These are phyloP conservation scores for Puccinia coronata DNA, from an alignment of 1,284 basidiomycete genomes.

Conservation along the genomic window DNA sequence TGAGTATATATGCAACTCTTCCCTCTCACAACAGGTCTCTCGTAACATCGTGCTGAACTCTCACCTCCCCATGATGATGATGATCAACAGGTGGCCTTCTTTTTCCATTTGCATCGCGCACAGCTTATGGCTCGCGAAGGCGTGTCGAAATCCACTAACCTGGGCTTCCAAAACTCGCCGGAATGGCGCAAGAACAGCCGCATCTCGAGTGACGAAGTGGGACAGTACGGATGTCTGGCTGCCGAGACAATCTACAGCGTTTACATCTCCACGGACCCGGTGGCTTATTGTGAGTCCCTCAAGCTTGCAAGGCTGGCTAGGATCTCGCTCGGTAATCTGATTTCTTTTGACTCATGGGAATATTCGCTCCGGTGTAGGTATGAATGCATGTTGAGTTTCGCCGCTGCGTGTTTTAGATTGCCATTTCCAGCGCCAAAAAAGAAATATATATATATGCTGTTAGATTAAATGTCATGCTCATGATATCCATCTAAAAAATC, in stretches of 20 bases:
- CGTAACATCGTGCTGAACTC: conserved; percentile 22
- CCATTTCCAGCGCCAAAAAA: too few species aligned
- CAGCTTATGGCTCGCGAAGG: conserved; percentile 58
- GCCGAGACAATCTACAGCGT: conserved; percentile 55
- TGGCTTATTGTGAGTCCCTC: conserved; percentile 58
- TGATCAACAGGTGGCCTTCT: conserved; percentile 49
- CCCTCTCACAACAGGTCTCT: too few species aligned
- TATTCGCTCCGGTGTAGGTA: conserved; percentile 19
- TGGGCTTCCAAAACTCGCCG: conserved; percentile 43
- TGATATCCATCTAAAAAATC: background rate
- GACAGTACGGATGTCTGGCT: conserved; percentile 55
- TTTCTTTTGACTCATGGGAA: background rate
- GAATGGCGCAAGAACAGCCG: conserved; percentile 53
- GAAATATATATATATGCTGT: too few species aligned
- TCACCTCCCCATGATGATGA: background rate
- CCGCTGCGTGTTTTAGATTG: background rate
- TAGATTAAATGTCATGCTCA: too few species aligned
- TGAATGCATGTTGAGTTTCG: conserved; percentile 49
- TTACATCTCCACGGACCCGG: conserved; percentile 60
- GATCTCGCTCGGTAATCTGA: background rate
- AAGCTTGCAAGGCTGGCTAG: conserved; percentile 50
- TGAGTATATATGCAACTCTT: too few species aligned
- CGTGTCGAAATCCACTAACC: background rate
- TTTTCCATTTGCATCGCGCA: conserved; percentile 57
- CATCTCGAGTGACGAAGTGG: conserved; percentile 54